Evolutionary conservation across 148 eudicot species (phyloP), one percentile per base, ranked within the genome.

Genomic region (Fagopyrum esculentum): DNA sequence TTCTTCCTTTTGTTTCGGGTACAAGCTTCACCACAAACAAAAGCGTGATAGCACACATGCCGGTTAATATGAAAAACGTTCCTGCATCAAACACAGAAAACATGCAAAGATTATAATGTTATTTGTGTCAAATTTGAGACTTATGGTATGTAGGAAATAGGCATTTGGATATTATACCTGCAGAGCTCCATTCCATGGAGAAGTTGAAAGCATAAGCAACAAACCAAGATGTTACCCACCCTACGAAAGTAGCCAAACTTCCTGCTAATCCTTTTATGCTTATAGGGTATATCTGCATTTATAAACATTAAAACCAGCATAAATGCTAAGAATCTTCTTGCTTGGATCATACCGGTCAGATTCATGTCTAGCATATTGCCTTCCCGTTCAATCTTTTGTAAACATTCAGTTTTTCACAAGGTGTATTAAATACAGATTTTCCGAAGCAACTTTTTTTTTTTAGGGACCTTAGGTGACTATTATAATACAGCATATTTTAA

Each of bases 111-210:
- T 9, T 8, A 13, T 50, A 54, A 54, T 35, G 2, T 35, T 35
- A 35, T 35, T 35, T 35, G 17, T 15, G 59, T 54, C 15, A 4
- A 56, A 56, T 17, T 56, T n/a, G 8, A 6, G 19, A 8, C 29
- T 35, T 35, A 35, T 35, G 1, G 3, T 35, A 35, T 35, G 40
- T 35, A 1, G 40, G 40, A 35, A 35, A 35, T 35, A 35, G 40
- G 40, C 40, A 35, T 35, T 35, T 35, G 40, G 40, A 35, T 35
- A 35, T 35, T 29, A 1, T 43, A 74, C 76, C 76, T 74, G 76
- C 22, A 52, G 76, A 55, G 49, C 76, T 74, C 76, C 76, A 74
- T 6, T 74, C 76, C 76, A 74, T 52, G 44, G 56, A 47, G 63
- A 73, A 73, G 63, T 43, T 73, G 40, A 54, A 52, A 17, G 64